Evolutionary conservation across 257 asterid genomes (phyloP).

Genomic region (Cordia subcordata): DNA sequence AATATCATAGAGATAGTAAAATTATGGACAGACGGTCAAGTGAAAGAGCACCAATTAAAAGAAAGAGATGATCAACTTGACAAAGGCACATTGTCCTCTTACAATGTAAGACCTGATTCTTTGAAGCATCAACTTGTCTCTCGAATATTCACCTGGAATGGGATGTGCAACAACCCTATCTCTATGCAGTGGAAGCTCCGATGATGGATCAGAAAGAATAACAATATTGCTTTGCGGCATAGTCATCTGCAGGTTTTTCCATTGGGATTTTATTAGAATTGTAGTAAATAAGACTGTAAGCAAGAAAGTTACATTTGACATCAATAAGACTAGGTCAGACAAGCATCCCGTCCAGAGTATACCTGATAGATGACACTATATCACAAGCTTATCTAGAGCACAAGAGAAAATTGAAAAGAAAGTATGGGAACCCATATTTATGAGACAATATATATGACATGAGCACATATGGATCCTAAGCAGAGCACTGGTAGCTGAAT

Average conservation of each 20-base stretch:
- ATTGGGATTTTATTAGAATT: conserved; percentile 4
- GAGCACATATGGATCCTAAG: too few relatives aligned
- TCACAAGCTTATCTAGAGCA: background rate
- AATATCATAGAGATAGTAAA: background rate
- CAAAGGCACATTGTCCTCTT: conserved; percentile 49
- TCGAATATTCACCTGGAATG: conserved; percentile 96
- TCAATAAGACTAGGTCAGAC: background rate
- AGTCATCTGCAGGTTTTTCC: conserved; percentile 42
- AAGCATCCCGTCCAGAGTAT: background rate
- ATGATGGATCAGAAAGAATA: conserved; percentile 76
- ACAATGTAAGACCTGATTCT: conserved; percentile 99
- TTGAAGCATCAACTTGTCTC: conserved; percentile 99
- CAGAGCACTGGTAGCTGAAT: too few relatives aligned
- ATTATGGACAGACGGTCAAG: background rate
- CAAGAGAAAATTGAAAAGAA: too few relatives aligned
- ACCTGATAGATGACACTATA: background rate
- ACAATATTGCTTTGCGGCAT: conserved; percentile 72
- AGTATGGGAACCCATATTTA: too few relatives aligned
- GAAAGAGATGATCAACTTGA: conserved; percentile 26
- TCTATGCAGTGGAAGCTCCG: conserved; percentile 59
- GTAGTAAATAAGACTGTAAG: background rate
- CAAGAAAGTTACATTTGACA: background rate
- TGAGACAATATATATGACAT: too few relatives aligned
- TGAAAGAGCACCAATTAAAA: conserved; percentile 14
- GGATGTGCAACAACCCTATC: conserved; percentile 61